A percentile compares a stretch with the other conserved stretches of the same genome.
Conservation (phyloP, 116 monocot species). For the Trichopus zeylanicus region DNA sequence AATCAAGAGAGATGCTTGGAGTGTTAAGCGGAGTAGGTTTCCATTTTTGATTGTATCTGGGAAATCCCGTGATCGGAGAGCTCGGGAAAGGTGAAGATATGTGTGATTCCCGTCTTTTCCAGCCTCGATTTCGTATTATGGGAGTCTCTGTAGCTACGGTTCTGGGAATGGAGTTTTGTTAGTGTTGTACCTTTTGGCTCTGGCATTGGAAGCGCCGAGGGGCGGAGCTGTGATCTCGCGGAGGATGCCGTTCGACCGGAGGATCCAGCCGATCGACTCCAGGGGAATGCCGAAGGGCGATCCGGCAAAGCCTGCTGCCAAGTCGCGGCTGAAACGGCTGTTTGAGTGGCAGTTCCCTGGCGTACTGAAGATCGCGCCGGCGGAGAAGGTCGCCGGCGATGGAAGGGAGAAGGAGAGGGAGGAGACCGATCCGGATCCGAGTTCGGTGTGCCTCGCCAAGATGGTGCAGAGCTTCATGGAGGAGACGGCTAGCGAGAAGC, state of each 20-base stretch:
- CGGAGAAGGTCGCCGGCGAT: constrained; percentile 13
- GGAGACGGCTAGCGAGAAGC: constrained; percentile 51
- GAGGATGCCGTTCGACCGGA: constrained; percentile 54
- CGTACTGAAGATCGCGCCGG: constrained; percentile 17
- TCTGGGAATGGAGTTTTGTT: background rate
- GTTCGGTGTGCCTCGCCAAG: constrained; percentile 58
- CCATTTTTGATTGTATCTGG: background rate
- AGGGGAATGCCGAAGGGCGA: constrained; percentile 11
- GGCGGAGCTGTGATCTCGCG: background rate
- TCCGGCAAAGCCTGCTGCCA: constrained; percentile 19
- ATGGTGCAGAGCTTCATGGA: constrained; percentile 93
- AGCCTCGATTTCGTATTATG: constrained; percentile 5
- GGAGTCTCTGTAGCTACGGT: background rate
- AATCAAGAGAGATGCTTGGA: background rate
- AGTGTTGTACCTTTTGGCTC: background rate
- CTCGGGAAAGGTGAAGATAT: background rate
- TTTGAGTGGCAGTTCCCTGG: constrained; percentile 42
- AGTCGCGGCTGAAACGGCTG: constrained; percentile 44
- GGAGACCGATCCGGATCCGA: constrained; percentile 38
- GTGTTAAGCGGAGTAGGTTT: background rate
- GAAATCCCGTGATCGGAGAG: constrained; percentile 2
- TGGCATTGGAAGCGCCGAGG: background rate
- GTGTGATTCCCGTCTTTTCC: constrained; percentile 6
- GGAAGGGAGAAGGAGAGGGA: constrained; percentile 13
- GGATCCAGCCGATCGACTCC: constrained; percentile 49